Conservation (phyloP, 768 basidiomycete genomes). For the Neoboletus brunneissimus region DNA sequence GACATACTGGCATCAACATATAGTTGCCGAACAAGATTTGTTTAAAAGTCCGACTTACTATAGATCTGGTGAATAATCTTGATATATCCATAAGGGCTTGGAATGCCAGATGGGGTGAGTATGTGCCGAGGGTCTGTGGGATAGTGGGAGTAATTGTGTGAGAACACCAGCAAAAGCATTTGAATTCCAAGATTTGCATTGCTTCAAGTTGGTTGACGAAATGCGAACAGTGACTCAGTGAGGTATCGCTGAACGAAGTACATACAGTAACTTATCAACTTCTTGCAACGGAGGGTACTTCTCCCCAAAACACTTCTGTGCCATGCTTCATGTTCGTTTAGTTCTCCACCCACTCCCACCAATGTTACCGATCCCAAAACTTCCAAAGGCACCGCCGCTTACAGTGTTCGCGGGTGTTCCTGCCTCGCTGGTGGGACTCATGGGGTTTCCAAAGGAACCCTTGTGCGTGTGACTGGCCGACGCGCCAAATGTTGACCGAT, state of each 20-base stretch:
- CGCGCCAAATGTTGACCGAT: slow-evolving; percentile 61
- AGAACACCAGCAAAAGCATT: neutral
- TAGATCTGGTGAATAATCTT: too few species aligned
- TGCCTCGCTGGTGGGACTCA: slow-evolving; percentile 24
- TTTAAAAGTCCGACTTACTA: neutral
- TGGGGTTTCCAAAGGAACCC: slow-evolving; percentile 15
- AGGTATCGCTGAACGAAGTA: slow-evolving; percentile 10
- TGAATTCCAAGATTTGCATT: neutral
- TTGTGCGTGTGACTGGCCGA: slow-evolving; percentile 23
- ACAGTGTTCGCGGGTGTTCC: slow-evolving; percentile 23
- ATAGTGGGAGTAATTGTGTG: neutral
- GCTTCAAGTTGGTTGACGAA: neutral
- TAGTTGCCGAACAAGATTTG: neutral
- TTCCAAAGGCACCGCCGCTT: slow-evolving; percentile 45
- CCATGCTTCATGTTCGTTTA: neutral
- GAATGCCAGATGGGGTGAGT: neutral
- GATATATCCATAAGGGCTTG: neutral
- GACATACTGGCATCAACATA: neutral
- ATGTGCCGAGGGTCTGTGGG: neutral
- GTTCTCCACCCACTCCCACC: neutral
- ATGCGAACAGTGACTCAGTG: slow-evolving; percentile 11
- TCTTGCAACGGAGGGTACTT: neutral
- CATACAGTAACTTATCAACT: slow-evolving; percentile 4
- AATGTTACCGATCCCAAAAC: slow-evolving; percentile 45
- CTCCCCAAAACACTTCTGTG: neutral